Percentiles rank a stretch among this genome's conserved stretches.
Evolutionary conservation across 2,329 filamentous ascomycete genomes (phyloP).

Genomic region (Aspergillus udagawae): DNA sequence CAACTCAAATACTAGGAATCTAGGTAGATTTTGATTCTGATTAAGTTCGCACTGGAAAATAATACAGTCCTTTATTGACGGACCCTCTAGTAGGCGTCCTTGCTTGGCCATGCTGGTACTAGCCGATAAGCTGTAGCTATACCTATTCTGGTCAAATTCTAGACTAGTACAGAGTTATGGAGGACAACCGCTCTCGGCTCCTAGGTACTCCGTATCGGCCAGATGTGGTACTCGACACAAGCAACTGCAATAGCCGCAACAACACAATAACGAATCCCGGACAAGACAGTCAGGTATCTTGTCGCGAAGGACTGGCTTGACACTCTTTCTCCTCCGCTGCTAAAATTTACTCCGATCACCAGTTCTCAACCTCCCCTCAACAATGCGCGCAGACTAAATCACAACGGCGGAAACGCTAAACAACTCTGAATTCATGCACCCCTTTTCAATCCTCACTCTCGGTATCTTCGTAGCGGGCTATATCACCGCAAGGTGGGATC

Average conservation of each 20-base stretch:
- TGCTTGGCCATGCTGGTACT: too few relatives aligned
- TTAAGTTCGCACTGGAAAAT: too few relatives aligned
- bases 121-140: too few relatives aligned
- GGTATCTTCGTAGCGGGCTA: conserved; percentile 99
- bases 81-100: too few relatives aligned
- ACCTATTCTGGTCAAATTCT: too few relatives aligned
- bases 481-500: conserved; percentile 98
- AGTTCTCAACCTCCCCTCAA: conserved; percentile 9
- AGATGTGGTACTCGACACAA: background rate
- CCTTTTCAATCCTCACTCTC: conserved; percentile 91
- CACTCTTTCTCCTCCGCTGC: background rate
- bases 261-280: too few relatives aligned
- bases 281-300: background rate
- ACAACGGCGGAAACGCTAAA: conserved; percentile 17
- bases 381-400: conserved; percentile 31
- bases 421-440: conserved; percentile 69
- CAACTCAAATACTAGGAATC: too few relatives aligned
- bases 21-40: too few relatives aligned
- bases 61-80: too few relatives aligned
- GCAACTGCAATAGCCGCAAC: background rate
- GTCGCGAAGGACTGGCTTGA: background rate
- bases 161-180: too few relatives aligned
- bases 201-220: too few relatives aligned
- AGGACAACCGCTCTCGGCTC: too few relatives aligned
- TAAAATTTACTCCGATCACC: background rate